Evolutionary conservation across 495 filamentous ascomycete species (phyloP).

Genomic region (Xylaria telfairii): DNA sequence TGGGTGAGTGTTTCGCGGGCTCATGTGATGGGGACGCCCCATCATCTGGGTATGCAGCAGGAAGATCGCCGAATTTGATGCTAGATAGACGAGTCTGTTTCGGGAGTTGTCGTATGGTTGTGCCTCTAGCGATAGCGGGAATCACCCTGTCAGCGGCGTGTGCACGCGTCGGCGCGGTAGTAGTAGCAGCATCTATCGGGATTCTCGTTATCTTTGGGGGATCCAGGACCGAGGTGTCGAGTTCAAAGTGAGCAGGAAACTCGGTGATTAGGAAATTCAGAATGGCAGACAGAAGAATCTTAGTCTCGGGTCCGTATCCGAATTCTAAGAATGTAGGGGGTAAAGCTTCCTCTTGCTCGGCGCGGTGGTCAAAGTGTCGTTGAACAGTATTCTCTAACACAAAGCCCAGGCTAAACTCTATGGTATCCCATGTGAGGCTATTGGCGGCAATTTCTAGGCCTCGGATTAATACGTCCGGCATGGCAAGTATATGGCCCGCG

Average conservation of each 20-base stretch:
- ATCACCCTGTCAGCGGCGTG: constrained; percentile 12
- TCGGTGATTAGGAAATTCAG: constrained; percentile 52
- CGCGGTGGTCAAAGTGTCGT: constrained; percentile 33
- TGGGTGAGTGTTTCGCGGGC: constrained; percentile 36
- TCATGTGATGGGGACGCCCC: constrained; percentile 37
- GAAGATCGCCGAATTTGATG: constrained; percentile 71
- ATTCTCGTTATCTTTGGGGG: constrained; percentile 45
- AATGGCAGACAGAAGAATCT: constrained; percentile 43
- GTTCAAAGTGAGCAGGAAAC: constrained; percentile 56
- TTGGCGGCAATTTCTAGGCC: constrained; percentile 54
- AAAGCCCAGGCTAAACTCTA: constrained; percentile 56
- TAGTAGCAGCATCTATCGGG: constrained; percentile 41
- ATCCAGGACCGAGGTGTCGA: constrained; percentile 51
- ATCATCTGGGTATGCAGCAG: constrained; percentile 49
- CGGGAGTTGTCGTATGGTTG: constrained; percentile 33
- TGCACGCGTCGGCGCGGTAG: constrained; percentile 3
- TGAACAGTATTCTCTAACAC: constrained; percentile 33
- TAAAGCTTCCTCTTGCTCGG: constrained; percentile 32
- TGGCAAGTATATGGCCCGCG: constrained; percentile 55
- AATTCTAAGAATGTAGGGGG: constrained; percentile 29
- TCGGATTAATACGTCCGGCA: constrained; percentile 48
- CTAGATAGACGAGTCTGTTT: constrained; percentile 54
- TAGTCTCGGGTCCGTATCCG: constrained; percentile 38
- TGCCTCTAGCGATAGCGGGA: constrained; percentile 45
- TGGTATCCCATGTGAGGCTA: constrained; percentile 59